Conservation (phyloP, 805 yeast species). For the Starmerella apicola region DNA sequence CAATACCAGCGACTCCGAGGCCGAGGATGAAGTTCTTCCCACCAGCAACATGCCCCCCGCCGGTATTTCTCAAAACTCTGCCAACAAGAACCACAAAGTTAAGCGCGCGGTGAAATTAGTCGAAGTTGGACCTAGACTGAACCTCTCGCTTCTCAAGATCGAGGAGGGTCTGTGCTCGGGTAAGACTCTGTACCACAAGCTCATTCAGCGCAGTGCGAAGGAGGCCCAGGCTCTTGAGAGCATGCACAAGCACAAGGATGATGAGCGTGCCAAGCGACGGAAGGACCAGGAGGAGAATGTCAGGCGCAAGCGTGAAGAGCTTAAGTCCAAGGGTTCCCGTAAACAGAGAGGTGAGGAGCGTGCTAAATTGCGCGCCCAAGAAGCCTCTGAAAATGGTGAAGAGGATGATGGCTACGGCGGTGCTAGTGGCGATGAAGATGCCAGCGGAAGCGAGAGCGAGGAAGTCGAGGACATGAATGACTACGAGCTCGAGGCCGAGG, state of each 20-base stretch:
- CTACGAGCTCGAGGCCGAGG: conserved; percentile 26
- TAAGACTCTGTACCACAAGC: conserved; percentile 73
- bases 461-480: conserved; percentile 34
- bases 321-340: conserved; percentile 62
- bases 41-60: conserved; percentile 35
- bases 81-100: conserved; percentile 24
- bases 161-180: conserved; percentile 89
- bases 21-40: conserved; percentile 70
- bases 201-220: conserved; percentile 45
- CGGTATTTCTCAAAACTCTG: conserved; percentile 11
- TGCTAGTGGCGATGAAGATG: conserved; percentile 3
- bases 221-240: conserved; percentile 54
- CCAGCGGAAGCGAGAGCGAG: conserved; percentile 14
- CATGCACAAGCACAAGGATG: conserved; percentile 49
- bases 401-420: conserved; percentile 16
- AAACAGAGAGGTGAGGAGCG: conserved; percentile 40
- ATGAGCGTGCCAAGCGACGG: conserved; percentile 58
- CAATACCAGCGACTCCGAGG: conserved; percentile 81
- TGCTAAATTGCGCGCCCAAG: conserved; percentile 17
- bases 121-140: conserved; percentile 86
- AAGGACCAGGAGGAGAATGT: conserved; percentile 71
- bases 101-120: conserved; percentile 85
- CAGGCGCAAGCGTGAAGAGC: conserved; percentile 54
- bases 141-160: conserved; percentile 62
- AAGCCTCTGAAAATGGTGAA: conserved; percentile 12